phyloP scores from a whole-genome alignment of 805 yeast genomes.

The Yarrowia porcina region DNA sequence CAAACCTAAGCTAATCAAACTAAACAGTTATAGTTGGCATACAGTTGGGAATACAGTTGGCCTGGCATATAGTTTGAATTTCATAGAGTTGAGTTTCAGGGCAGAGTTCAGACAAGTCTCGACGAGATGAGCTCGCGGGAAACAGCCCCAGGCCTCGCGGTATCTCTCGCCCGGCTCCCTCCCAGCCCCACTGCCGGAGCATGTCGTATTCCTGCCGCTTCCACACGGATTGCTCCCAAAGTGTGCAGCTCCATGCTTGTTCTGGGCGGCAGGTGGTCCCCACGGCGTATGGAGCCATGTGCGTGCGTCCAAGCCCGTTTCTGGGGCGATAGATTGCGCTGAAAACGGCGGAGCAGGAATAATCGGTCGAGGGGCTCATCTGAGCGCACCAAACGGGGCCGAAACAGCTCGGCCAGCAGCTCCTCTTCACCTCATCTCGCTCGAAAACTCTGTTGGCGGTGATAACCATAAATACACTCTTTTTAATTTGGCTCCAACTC shows the following conservation, averaged over 20 bases:
- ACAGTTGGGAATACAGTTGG: constrained; percentile 12
- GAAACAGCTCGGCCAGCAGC: no score
- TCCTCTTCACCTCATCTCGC: not conserved
- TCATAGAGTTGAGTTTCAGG: constrained; percentile 26
- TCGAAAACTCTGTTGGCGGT: not conserved
- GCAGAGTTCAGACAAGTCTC: constrained; percentile 21
- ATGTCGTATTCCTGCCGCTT: no score
- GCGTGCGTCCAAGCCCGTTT: not conserved
- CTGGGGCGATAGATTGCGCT: not conserved
- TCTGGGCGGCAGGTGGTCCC: no score
- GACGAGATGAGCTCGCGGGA: not conserved
- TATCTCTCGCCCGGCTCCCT: no score
- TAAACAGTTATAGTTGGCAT: constrained; percentile 18
- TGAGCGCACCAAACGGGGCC: no score
- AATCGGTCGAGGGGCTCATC: no score
- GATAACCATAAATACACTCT: constrained; percentile 19
- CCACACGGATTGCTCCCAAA: not conserved
- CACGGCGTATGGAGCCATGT: no score
- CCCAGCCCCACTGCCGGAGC: no score
- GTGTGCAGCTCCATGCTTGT: not conserved
- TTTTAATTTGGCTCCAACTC: constrained; percentile 16
- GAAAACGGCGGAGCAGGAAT: not conserved
- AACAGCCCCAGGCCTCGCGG: no score
- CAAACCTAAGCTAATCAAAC: constrained; percentile 18
- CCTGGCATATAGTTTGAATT: constrained; percentile 19